Conservation (phyloP, 768 basidiomycete genomes). For the Trametes sanguinea region DNA sequence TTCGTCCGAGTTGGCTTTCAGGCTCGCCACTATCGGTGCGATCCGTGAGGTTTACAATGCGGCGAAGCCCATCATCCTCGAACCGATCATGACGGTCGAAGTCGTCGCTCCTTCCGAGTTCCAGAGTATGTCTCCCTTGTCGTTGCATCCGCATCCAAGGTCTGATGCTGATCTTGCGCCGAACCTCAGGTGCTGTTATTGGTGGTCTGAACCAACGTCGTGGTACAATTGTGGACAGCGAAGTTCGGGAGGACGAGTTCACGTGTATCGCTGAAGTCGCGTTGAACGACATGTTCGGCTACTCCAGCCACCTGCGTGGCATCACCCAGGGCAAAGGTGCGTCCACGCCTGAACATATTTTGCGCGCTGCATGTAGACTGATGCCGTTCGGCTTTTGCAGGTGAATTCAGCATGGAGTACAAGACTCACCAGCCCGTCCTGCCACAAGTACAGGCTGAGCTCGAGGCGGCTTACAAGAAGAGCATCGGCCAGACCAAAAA, state of each 20-base stretch:
- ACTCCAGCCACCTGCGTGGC: conserved; percentile 90
- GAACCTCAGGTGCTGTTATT: conserved; percentile 71
- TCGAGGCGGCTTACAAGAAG: conserved; percentile 86
- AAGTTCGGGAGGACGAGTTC: conserved; percentile 97
- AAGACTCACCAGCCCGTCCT: conserved; percentile 86
- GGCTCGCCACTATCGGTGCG: conserved; percentile 85
- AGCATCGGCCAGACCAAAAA: conserved; percentile 69
- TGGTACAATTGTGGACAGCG: conserved; percentile 93
- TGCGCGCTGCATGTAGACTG: neutral
- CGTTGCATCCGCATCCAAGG: neutral
- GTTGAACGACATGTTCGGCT: conserved; percentile 98
- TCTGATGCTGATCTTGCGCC: neutral
- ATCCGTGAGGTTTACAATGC: conserved; percentile 87
- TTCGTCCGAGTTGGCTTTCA: conserved; percentile 95
- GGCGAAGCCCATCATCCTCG: conserved; percentile 80
- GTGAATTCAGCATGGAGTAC: conserved; percentile 81
- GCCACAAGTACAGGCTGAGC: conserved; percentile 83
- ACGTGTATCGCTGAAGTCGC: conserved; percentile 89
- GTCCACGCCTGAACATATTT: conserved; percentile 31
- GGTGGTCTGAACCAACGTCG: conserved; percentile 90
- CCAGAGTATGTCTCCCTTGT: conserved; percentile 59
- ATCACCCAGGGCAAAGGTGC: conserved; percentile 92
- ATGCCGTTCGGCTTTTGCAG: conserved; percentile 27
- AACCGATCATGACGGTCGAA: conserved; percentile 99
- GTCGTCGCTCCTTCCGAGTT: conserved; percentile 96